phyloP scores from a whole-genome alignment of 2,329 filamentous ascomycete genomes.

The Colletotrichum tofieldiae region DNA sequence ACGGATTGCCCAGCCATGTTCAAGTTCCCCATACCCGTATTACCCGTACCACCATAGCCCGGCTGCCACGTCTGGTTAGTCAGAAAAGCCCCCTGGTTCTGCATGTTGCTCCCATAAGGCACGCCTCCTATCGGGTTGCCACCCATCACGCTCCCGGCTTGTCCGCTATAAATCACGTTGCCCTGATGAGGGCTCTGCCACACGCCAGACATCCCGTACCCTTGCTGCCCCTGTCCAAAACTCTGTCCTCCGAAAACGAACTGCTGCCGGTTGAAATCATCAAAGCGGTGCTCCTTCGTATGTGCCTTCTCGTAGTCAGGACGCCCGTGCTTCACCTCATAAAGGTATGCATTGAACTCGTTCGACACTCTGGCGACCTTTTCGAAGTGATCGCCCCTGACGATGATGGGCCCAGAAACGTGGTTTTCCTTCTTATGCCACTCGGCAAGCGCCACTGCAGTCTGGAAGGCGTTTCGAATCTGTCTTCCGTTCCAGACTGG shows the following conservation, averaged over 20 bases:
- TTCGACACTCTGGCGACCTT: conserved; percentile 43
- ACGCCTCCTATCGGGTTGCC: not conserved
- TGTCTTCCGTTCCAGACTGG: conserved; percentile 59
- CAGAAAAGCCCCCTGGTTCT: not conserved
- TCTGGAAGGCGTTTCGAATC: conserved; percentile 62
- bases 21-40: not conserved
- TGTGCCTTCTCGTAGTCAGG: not conserved
- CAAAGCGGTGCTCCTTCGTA: not conserved
- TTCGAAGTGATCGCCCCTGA: conserved; percentile 43
- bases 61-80: not conserved
- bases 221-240: conserved; percentile 1
- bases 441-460: conserved; percentile 62
- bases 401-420: conserved; percentile 35
- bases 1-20: not conserved
- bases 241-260: not conserved
- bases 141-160: not conserved
- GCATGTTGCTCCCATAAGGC: not conserved
- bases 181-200: not conserved
- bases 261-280: conserved; percentile 11
- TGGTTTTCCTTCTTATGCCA: conserved; percentile 44
- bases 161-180: not conserved
- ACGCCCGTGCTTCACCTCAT: conserved; percentile 12
- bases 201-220: not conserved
- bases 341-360: conserved; percentile 45
- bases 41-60: not conserved